A percentile compares a stretch with the other conserved stretches of the same genome.
phyloP scores from a whole-genome alignment of 75 land plant genomes.

The Pinus tabuliformis region DNA sequence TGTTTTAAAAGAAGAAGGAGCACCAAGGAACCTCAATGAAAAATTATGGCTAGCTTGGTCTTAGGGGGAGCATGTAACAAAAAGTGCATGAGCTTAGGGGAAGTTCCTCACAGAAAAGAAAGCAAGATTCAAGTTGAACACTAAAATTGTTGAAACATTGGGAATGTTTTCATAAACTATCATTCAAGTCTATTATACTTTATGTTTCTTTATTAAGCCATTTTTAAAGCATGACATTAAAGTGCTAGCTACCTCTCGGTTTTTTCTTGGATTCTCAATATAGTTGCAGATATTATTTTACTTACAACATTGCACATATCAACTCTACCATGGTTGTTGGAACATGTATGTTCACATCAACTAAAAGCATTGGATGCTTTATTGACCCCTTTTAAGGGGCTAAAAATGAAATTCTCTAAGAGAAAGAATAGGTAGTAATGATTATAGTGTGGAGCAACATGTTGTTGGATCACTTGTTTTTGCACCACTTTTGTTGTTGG shows the following conservation, averaged over 20 bases:
- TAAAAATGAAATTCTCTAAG: slow-evolving; percentile 88
- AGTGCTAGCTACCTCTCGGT: slow-evolving; percentile 54
- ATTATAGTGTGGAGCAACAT: slow-evolving; percentile 89
- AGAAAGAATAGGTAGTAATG: slow-evolving; percentile 77
- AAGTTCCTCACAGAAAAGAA: too few species aligned
- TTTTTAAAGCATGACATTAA: slow-evolving; percentile 33
- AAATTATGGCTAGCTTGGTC: too few species aligned
- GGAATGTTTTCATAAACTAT: slow-evolving; percentile 77
- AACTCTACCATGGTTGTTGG: slow-evolving; percentile 61
- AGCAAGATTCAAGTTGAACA: too few species aligned
- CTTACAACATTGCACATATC: slow-evolving; percentile 72
- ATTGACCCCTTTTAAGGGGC: too few species aligned
- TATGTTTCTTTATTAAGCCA: slow-evolving; percentile 46
- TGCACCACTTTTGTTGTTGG: slow-evolving; percentile 75
- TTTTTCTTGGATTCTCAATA: slow-evolving; percentile 71
- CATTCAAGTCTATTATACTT: slow-evolving; percentile 92
- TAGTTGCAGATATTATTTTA: slow-evolving; percentile 54
- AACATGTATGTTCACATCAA: slow-evolving; percentile 74
- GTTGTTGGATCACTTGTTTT: slow-evolving; percentile 94
- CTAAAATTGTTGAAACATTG: too few species aligned
- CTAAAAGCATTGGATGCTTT: slow-evolving; percentile 76
- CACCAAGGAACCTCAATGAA: too few species aligned
- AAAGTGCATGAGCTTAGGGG: too few species aligned
- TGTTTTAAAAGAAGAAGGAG: too few species aligned
- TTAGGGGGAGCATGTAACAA: too few species aligned